These are phyloP conservation scores for Neurospora sp. DNA, from an alignment of 495 filamentous ascomycete genomes.

Conservation along the genomic window DNA sequence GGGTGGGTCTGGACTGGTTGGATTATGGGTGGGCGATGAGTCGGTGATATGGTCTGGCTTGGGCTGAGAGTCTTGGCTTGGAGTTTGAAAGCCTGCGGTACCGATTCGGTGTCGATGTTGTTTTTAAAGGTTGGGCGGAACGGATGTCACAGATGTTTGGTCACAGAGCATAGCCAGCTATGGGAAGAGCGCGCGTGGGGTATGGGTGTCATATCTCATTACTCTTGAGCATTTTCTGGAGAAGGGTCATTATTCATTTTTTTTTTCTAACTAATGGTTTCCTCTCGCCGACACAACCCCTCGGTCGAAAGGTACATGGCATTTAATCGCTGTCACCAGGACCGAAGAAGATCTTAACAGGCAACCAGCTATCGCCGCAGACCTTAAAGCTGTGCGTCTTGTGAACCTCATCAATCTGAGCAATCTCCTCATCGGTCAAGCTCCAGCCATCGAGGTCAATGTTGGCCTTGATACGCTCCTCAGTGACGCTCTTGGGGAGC, in stretches of 20 bases:
- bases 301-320: not conserved
- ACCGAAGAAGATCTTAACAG: slow-evolving; percentile 76
- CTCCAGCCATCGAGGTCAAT: slow-evolving; percentile 54
- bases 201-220: not conserved
- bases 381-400: slow-evolving; percentile 57
- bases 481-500: slow-evolving; percentile 59
- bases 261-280: not conserved
- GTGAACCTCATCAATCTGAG: slow-evolving; percentile 50
- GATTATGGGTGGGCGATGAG: not conserved
- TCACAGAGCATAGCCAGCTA: not conserved
- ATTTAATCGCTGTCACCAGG: slow-evolving; percentile 56
- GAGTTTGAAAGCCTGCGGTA: not conserved
- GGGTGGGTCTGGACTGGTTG: too few species aligned
- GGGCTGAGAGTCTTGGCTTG: not conserved
- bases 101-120: not conserved
- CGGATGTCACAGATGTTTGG: not conserved
- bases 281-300: not conserved
- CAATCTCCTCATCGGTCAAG: slow-evolving; percentile 54
- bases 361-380: slow-evolving; percentile 59
- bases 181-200: not conserved
- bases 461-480: slow-evolving; percentile 53
- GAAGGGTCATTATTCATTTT: not conserved
- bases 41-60: not conserved
- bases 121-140: not conserved
- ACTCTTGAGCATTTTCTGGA: not conserved